Percentiles rank a stretch among this genome's conserved stretches.
Evolutionary conservation across 2,329 filamentous ascomycete species (phyloP).

Genomic region (Didymella keratinophila): DNA sequence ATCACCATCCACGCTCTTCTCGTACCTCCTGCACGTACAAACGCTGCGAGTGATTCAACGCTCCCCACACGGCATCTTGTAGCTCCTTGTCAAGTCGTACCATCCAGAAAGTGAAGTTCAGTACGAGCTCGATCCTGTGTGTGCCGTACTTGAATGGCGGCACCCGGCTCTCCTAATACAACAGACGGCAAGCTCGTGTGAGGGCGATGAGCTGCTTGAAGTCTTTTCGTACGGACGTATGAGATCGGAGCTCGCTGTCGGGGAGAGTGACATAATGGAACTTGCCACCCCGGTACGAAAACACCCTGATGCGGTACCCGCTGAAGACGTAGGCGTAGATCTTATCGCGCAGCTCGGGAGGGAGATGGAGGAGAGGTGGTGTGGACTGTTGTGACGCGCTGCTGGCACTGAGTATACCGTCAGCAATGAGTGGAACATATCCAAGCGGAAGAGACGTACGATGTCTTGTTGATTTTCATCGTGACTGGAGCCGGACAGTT

Average conservation of each 20-base stretch:
- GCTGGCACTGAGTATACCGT: background rate
- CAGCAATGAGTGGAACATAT: background rate
- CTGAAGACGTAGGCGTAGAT: background rate
- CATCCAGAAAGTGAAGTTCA: background rate
- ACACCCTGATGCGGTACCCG: background rate
- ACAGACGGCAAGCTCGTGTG: background rate
- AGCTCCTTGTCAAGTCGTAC: background rate
- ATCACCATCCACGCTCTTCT: background rate
- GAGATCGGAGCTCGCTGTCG: background rate
- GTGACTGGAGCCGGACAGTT: background rate
- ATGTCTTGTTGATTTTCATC: background rate
- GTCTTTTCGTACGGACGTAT: background rate
- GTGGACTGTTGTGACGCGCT: background rate
- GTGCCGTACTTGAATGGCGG: background rate
- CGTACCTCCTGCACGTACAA: background rate
- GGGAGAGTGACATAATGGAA: background rate
- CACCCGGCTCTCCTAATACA: background rate
- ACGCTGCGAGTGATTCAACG: background rate
- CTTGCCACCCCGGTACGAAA: background rate
- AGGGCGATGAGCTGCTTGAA: background rate
- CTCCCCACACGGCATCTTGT: background rate
- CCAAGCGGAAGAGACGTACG: background rate
- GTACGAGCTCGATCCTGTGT: background rate
- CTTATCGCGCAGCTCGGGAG: slow-evolving; percentile 1
- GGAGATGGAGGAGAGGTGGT: background rate